Evolutionary conservation across 2,329 filamentous ascomycete species (phyloP).

Genomic region (Chaetomiaceae sp.): DNA sequence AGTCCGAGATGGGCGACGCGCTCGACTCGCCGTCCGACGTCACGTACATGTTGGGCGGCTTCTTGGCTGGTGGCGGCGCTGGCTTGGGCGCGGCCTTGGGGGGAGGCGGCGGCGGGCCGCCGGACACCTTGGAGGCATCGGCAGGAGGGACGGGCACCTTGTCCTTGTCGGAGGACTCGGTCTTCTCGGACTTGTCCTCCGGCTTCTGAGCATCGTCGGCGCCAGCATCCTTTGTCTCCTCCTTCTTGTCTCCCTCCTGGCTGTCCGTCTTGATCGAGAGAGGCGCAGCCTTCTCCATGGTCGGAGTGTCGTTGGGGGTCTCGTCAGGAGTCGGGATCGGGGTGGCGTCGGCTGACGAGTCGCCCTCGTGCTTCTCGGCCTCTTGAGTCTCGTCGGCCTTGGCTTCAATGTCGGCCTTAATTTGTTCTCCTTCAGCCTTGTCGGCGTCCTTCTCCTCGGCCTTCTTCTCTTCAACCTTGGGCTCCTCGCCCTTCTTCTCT

Average conservation of each 20-base stretch:
- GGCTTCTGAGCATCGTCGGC: constrained; percentile 15
- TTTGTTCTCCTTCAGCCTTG: not conserved
- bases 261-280: not conserved
- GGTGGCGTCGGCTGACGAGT: constrained; percentile 21
- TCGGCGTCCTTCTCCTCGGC: not conserved
- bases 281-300: constrained; percentile 23
- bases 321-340: constrained; percentile 19
- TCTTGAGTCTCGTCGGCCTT: constrained; percentile 1
- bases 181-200: constrained; percentile 19
- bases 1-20: constrained; percentile 56
- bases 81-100: constrained; percentile 2
- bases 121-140: constrained; percentile 19
- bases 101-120: constrained; percentile 18
- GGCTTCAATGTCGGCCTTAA: not conserved
- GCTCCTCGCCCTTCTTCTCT: constrained; percentile 9
- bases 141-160: constrained; percentile 35
- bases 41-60: constrained; percentile 31
- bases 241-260: constrained; percentile 9
- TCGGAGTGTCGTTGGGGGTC: constrained; percentile 17
- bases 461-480: not conserved
- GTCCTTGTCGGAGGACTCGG: constrained; percentile 24
- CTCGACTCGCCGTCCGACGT: constrained; percentile 53
- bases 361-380: constrained; percentile 15
- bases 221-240: constrained; percentile 10
- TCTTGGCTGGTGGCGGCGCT: constrained; percentile 14